Percentiles rank a stretch among this genome's conserved stretches.
Conservation (phyloP, 2,329 filamentous ascomycete genomes). For the Alternaria postmessia region DNA sequence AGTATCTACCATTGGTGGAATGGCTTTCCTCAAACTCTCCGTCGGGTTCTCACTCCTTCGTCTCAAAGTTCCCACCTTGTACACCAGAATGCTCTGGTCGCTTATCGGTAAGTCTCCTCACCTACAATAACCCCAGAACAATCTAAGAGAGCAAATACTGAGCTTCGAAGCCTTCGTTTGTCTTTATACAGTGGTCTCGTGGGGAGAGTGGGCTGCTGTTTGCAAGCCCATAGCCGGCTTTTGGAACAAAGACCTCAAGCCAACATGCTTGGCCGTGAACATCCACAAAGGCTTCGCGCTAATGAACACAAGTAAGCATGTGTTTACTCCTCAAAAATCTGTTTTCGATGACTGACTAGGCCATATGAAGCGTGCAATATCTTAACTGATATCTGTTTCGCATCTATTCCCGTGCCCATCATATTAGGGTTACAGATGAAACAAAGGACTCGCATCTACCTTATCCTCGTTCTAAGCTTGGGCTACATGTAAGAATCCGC, state of each 20-base stretch:
- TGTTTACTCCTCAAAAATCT: neutral
- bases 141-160: neutral
- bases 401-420: neutral
- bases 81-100: neutral
- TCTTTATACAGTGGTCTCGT: neutral
- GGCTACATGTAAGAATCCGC: neutral
- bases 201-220: neutral
- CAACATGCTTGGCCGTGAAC: neutral
- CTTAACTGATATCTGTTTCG: conserved; percentile 1
- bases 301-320: neutral
- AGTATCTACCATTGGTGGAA: neutral
- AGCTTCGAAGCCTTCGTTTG: neutral
- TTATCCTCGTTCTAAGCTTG: neutral
- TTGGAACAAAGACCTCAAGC: neutral
- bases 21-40: neutral
- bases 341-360: neutral
- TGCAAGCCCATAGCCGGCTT: neutral
- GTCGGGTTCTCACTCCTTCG: neutral
- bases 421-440: neutral
- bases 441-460: neutral
- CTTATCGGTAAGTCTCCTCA: neutral
- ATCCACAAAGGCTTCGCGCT: neutral
- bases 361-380: neutral
- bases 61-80: neutral
- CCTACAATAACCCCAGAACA: neutral